phyloP scores from a whole-genome alignment of 2,329 filamentous ascomycete genomes.

The Neofusicoccum sp. region DNA sequence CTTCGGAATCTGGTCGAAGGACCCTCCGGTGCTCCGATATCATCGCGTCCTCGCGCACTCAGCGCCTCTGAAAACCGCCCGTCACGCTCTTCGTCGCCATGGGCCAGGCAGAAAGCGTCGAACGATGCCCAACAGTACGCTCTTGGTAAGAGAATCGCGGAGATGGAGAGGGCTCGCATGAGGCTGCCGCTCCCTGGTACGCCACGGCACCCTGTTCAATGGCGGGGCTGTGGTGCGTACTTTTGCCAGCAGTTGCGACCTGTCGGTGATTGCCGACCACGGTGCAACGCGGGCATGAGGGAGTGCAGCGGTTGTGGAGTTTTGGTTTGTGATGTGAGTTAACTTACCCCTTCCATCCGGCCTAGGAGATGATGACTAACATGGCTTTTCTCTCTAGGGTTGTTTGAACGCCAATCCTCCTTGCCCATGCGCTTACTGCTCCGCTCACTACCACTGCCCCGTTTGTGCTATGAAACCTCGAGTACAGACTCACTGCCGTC shows the following conservation, averaged over 20 bases:
- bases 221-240: conserved; percentile 47
- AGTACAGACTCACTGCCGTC: conserved; percentile 37
- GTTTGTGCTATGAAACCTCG: conserved; percentile 37
- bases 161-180: conserved; percentile 14
- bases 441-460: conserved; percentile 43
- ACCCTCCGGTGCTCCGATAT: conserved; percentile 26
- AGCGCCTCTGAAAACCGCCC: conserved; percentile 40
- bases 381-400: conserved; percentile 26
- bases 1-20: not conserved
- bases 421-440: conserved; percentile 44
- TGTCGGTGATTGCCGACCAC: conserved; percentile 41
- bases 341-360: not conserved
- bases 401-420: conserved; percentile 34
- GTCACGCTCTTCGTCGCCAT: conserved; percentile 31
- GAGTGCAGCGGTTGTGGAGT: conserved; percentile 45
- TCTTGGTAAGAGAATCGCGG: conserved; percentile 7
- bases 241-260: conserved; percentile 44
- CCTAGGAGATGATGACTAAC: conserved; percentile 21
- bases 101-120: conserved; percentile 32
- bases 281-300: conserved; percentile 39
- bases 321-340: conserved; percentile 45
- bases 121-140: conserved; percentile 25
- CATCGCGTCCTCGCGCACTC: conserved; percentile 40
- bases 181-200: conserved; percentile 41
- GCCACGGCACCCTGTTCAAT: conserved; percentile 46